phyloP scores from a whole-genome alignment of 768 basidiomycete species.

The Fomitopsis pulvina region DNA sequence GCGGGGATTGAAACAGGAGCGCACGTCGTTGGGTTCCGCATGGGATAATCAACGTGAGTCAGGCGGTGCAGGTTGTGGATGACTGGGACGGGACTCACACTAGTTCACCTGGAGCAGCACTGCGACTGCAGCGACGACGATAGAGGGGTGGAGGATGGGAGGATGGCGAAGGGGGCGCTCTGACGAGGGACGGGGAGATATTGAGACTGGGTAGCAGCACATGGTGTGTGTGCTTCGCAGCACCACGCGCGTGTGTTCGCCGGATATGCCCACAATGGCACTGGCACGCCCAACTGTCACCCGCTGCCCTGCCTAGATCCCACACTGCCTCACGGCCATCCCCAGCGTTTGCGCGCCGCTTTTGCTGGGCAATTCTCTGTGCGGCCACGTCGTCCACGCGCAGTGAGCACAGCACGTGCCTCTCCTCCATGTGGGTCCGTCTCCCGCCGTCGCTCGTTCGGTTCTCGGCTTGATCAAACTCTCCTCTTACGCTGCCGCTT shows the following conservation, averaged over 20 bases:
- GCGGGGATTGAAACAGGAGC: conserved; percentile 17
- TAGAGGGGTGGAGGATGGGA: conserved; percentile 7
- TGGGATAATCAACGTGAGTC: background rate
- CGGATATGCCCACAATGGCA: conserved; percentile 5
- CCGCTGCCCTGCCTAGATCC: background rate
- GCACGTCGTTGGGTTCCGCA: conserved; percentile 15
- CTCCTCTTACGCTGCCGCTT: too few species aligned
- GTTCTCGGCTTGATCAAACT: too few species aligned
- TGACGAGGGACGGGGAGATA: conserved; percentile 10
- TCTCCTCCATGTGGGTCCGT: background rate
- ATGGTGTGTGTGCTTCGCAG: conserved; percentile 14
- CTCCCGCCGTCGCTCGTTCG: background rate
- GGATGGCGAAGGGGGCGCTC: conserved; percentile 9
- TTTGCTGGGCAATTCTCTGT: background rate
- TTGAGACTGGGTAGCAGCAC: conserved; percentile 15
- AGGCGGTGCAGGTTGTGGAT: background rate
- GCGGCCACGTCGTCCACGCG: too few species aligned
- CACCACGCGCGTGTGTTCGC: conserved; percentile 12
- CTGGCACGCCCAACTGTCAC: conserved; percentile 1
- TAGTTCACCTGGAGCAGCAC: conserved; percentile 9
- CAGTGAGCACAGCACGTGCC: too few species aligned
- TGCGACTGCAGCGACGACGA: conserved; percentile 4
- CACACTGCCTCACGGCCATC: conserved; percentile 2
- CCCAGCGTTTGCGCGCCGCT: background rate
- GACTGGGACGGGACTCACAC: background rate